Evolutionary conservation across 129 eudicot species (phyloP).

Genomic region (Ambrosia artemisiifolia): DNA sequence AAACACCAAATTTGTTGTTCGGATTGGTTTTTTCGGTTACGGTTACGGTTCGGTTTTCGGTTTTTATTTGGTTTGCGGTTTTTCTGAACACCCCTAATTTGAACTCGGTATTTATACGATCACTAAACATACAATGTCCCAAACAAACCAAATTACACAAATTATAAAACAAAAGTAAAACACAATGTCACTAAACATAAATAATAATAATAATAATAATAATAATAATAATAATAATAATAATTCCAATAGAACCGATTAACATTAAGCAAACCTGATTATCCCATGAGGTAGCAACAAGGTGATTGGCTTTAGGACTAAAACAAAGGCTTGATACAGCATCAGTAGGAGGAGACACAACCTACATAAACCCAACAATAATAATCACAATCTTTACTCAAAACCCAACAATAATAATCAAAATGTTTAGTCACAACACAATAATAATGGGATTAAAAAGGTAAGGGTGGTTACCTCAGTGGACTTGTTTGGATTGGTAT

Average conservation of each 20-base stretch:
- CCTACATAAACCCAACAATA: slow-evolving; percentile 33
- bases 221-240: not conserved
- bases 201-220: not conserved
- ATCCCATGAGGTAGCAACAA: slow-evolving; percentile 96
- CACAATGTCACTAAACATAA: too few relatives aligned
- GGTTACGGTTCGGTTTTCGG: too few relatives aligned
- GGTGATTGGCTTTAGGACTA: slow-evolving; percentile 72
- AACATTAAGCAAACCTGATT: slow-evolving; percentile 57
- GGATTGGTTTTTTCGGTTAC: too few relatives aligned
- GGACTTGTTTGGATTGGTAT: slow-evolving; percentile 60
- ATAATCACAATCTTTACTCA: not conserved
- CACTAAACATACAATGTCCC: slow-evolving; percentile 6
- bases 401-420: not conserved
- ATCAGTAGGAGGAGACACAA: slow-evolving; percentile 70
- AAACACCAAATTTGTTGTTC: too few relatives aligned
- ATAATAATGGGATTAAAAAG: not conserved
- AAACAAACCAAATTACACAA: slow-evolving; percentile 10
- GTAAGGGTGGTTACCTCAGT: slow-evolving; percentile 60
- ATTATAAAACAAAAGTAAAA: not conserved
- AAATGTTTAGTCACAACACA: not conserved
- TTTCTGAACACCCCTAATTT: too few relatives aligned
- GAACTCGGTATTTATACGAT: not conserved
- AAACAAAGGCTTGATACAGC: slow-evolving; percentile 73
- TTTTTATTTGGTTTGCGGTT: too few relatives aligned
- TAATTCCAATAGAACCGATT: not conserved